phyloP scores from a whole-genome alignment of 2,329 filamentous ascomycete genomes.

The Pleoardoris graminearum region DNA sequence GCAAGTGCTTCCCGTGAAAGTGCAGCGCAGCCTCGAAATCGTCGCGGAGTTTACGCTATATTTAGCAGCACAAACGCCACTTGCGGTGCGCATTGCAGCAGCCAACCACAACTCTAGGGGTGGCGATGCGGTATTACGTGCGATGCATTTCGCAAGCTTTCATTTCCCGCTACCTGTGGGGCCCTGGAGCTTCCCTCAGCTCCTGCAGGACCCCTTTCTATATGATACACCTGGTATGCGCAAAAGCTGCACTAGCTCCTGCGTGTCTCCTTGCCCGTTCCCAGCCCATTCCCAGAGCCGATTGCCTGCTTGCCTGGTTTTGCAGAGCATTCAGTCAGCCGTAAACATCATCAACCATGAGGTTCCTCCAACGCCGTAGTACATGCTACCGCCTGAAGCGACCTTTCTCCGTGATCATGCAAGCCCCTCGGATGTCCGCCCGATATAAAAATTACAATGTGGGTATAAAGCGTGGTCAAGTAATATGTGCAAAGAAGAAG shows the following conservation, averaged over 20 bases:
- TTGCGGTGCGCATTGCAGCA: conserved; percentile 10
- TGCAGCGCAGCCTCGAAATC: conserved; percentile 21
- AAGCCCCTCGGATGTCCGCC: conserved; percentile 19
- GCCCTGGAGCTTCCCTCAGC: no score
- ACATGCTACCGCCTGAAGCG: conserved; percentile 27
- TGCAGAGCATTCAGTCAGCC: conserved; percentile 27
- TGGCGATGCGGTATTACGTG: background rate
- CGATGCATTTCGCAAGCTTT: conserved; percentile 23
- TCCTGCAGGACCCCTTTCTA: conserved; percentile 23
- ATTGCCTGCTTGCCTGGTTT: conserved; percentile 22
- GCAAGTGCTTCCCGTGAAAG: conserved; percentile 14
- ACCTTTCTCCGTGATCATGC: conserved; percentile 18
- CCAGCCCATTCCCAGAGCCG: conserved; percentile 8
- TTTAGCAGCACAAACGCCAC: conserved; percentile 16
- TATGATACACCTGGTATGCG: conserved; percentile 35
- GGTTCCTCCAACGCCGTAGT: conserved; percentile 26
- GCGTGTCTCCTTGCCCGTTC: conserved; percentile 15
- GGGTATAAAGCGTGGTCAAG: conserved; percentile 44
- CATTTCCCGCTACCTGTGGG: conserved; percentile 10
- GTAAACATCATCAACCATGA: conserved; percentile 25
- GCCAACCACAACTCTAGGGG: conserved; percentile 21
- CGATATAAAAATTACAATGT: conserved; percentile 43
- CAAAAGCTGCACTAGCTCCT: conserved; percentile 43
- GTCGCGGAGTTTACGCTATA: conserved; percentile 19
- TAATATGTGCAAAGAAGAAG: conserved; percentile 45